Evolutionary conservation across 2,329 filamentous ascomycete species (phyloP).

Genomic region (Falciphora oryzae): DNA sequence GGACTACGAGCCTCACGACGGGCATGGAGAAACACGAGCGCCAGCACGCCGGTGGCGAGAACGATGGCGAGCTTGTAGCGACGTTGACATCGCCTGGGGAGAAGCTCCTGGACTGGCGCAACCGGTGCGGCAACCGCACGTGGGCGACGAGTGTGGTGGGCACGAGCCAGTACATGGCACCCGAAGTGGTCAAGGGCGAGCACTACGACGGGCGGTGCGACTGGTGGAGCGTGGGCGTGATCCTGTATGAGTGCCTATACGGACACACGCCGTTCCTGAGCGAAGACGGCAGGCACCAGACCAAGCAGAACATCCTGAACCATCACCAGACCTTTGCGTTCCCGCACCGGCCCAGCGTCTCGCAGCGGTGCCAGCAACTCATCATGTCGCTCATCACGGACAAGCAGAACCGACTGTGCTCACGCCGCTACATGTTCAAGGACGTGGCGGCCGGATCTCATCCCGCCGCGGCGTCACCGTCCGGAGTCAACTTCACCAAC

Average conservation of each 20-base stretch:
- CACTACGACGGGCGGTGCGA: conserved; percentile 90
- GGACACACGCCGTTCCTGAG: conserved; percentile 86
- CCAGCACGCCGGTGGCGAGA: conserved; percentile 16
- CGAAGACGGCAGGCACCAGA: conserved; percentile 70
- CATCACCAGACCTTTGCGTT: conserved; percentile 68
- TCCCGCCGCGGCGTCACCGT: conserved; percentile 18
- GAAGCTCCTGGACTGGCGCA: conserved; percentile 62
- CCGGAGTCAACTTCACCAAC: conserved; percentile 16
- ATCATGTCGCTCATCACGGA: conserved; percentile 68
- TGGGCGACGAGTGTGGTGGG: conserved; percentile 84
- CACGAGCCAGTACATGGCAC: conserved; percentile 97
- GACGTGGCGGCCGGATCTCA: conserved; percentile 34
- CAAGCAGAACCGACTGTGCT: conserved; percentile 70
- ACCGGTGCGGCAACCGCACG: conserved; percentile 61
- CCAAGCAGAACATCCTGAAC: conserved; percentile 80
- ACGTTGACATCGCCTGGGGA: conserved; percentile 23
- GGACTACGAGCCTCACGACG: conserved; percentile 35
- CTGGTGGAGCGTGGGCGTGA: conserved; percentile 95
- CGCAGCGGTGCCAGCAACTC: conserved; percentile 68
- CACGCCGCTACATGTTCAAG: conserved; percentile 64
- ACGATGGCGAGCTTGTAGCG: neutral
- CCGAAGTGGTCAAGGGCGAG: conserved; percentile 79
- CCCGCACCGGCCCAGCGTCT: conserved; percentile 60
- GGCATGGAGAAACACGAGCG: conserved; percentile 33
- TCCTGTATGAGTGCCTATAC: conserved; percentile 90